A percentile compares a stretch with the other conserved stretches of the same genome.
These are phyloP conservation scores for sunflower (Helianthus annuus) DNA, from an alignment of 129 eudicot species.

Conservation along the genomic window HanXRQr2.0-SUNRISE NC_035445.2:30970605-30971104, in stretches of 20 bases:
- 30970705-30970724: constrained; percentile 30
- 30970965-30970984: constrained; percentile 94
- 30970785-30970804: constrained; percentile 96
- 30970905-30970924: constrained; percentile 90
- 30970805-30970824: constrained; percentile 97
- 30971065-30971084: constrained; percentile 99
- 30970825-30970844: constrained; percentile 83
- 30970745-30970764: constrained; percentile 29
- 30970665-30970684: background rate
- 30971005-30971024: constrained; percentile 86
- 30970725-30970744: constrained; percentile 24
- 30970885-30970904: constrained; percentile 90
- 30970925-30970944: constrained; percentile 91
- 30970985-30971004: constrained; percentile 92
- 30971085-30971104: constrained; percentile 51
- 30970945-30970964: constrained; percentile 97
- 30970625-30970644: too few relatives aligned
- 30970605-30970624: too few relatives aligned
- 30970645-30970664: too few relatives aligned
- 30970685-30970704: constrained; percentile 28
- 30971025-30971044: constrained; percentile 93
- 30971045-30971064: constrained; percentile 99
- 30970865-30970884: constrained; percentile 98
- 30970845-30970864: constrained; percentile 78
- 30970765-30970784: constrained; percentile 64